Base-by-base conservation (phyloP, 2,329 filamentous ascomycete genomes). In the Pyrenophora teres region DNA sequence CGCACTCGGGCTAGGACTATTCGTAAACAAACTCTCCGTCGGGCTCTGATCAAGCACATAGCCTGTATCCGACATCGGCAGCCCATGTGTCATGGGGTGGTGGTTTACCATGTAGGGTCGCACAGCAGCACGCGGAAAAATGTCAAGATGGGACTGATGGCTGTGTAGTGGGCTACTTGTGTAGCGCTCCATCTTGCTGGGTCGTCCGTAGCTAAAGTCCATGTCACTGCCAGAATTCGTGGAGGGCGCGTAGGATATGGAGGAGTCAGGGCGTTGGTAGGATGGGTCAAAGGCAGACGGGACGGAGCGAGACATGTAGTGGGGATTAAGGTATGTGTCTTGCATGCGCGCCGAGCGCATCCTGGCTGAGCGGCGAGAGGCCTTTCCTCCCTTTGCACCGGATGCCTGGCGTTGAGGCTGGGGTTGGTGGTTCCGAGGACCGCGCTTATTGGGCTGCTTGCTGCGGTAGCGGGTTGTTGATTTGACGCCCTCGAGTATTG, bases 401-500 rank as follows among this genome's bases (percentile, higher is more conserved):
- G 77, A 77, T 7, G 72, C 70, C 57, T 79, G 76, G 5, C 77
- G 73, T 48, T 77, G 76, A 6, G 69, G 65, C 1, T 64, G 65
- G 0, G 70, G 68, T 10, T 67, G 56, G 1, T 63, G 54, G 6
- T 57, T 59, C n/a, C 63, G 60, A n/a, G 63, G 48, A 13, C 56
- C 59, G 27, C 76, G 76, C 59, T 76, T 78, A 60, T 78, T 76
- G 30, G 76, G 74, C 27, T 74, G 69, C 63, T 80, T 80, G 54
- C 58, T 67, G 54, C 78, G 75, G 59, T 79, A 81, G 32, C 78
- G 75, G 0, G 93, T 97, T 0, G 93, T 97, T 52, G 90, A 93
- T 73, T 92, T 85, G 42, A 97, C 89, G 21, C 90, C 89, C 19
- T 87, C 76, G 16, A 75, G 74, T 27, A 90, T 76, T 0, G 90